Evolutionary conservation across 2,329 filamentous ascomycete species (phyloP).

Genomic region (Arthrobotrys megalospora): DNA sequence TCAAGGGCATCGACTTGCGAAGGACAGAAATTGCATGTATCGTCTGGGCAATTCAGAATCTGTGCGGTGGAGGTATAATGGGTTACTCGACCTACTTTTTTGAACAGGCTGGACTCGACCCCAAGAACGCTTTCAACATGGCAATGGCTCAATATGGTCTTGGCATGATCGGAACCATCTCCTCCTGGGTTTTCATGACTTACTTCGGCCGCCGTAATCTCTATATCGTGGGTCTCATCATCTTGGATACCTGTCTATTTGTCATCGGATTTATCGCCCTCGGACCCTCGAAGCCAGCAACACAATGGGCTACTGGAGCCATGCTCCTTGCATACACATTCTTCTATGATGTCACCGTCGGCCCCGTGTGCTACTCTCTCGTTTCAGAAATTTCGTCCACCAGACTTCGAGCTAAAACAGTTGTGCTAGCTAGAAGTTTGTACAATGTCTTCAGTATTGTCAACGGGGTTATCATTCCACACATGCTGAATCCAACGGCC

Average conservation of each 20-base stretch:
- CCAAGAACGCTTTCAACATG: slow-evolving; percentile 73
- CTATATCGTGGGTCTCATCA: slow-evolving; percentile 70
- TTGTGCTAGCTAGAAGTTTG: slow-evolving; percentile 71
- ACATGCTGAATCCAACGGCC: slow-evolving; percentile 70
- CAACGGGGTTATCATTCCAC: slow-evolving; percentile 70
- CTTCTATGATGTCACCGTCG: slow-evolving; percentile 72
- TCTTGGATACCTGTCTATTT: slow-evolving; percentile 69
- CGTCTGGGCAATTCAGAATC: slow-evolving; percentile 76
- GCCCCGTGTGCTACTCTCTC: slow-evolving; percentile 72
- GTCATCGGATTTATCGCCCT: slow-evolving; percentile 67
- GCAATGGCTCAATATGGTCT: slow-evolving; percentile 77
- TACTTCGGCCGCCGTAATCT: slow-evolving; percentile 71
- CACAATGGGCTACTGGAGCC: slow-evolving; percentile 68
- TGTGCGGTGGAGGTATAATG: slow-evolving; percentile 76
- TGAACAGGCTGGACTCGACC: slow-evolving; percentile 73
- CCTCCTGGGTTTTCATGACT: slow-evolving; percentile 71
- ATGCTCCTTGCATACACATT: slow-evolving; percentile 72
- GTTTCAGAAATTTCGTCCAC: slow-evolving; percentile 73
- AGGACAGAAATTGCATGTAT: slow-evolving; percentile 76
- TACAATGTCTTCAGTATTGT: slow-evolving; percentile 71
- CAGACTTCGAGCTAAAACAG: slow-evolving; percentile 73
- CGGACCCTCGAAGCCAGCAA: slow-evolving; percentile 63
- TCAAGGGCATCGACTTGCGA: slow-evolving; percentile 71
- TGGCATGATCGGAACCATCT: slow-evolving; percentile 71
- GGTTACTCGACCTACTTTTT: slow-evolving; percentile 78